Percentiles rank a stretch among this genome's conserved stretches.
Conservation (phyloP, 768 basidiomycete species). For the Suillus brevipes region DNA sequence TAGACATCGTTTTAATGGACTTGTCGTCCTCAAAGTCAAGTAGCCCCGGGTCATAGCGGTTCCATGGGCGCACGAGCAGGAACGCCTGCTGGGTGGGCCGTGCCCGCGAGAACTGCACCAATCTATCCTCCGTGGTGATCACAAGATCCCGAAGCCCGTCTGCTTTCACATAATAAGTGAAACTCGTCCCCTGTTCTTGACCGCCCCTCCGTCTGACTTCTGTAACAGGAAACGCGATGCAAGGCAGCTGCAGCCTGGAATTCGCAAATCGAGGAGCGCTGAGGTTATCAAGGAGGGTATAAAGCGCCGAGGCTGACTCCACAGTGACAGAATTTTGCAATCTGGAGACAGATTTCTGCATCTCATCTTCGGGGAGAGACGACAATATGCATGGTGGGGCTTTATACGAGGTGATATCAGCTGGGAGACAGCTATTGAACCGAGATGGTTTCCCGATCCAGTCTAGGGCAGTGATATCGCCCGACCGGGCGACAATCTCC, state of each 20-base stretch:
- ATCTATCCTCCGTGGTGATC: not conserved
- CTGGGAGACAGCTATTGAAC: not conserved
- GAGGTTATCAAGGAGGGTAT: not conserved
- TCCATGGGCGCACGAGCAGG: not conserved
- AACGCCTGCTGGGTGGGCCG: not conserved
- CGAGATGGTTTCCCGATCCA: not conserved
- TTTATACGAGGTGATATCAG: conserved; percentile 1
- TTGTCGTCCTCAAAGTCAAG: not conserved
- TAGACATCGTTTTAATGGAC: not conserved
- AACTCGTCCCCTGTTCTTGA: not conserved
- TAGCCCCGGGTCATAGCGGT: not conserved
- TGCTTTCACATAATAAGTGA: not conserved
- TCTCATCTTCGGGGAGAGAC: not conserved
- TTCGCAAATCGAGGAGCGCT: not conserved
- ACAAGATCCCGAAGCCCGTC: not conserved
- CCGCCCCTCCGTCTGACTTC: not conserved
- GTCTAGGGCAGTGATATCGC: not conserved
- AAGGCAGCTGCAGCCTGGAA: not conserved
- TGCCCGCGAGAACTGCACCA: not conserved
- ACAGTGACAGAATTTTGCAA: not conserved
- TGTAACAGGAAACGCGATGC: not conserved
- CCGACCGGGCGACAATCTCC: not conserved
- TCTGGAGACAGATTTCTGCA: not conserved
- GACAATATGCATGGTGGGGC: not conserved
- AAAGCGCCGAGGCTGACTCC: not conserved